Percentiles rank a stretch among this genome's conserved stretches.
Evolutionary conservation across 139 green algal genomes (phyloP).

Genomic region (Auxenochlorella pyrenoidosa): DNA sequence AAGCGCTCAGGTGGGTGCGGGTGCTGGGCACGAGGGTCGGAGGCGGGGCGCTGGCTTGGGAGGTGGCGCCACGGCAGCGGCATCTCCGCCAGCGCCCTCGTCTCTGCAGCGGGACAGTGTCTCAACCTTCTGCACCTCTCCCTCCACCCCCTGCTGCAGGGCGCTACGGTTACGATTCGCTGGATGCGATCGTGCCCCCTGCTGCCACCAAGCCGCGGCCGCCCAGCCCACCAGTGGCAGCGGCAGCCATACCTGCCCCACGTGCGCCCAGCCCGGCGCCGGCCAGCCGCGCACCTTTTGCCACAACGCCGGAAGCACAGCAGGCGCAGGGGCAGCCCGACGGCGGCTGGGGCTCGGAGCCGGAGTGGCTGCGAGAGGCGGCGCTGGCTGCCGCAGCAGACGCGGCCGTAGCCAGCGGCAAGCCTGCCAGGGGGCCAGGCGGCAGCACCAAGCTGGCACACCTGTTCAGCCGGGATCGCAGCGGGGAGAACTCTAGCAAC

Average conservation of each 20-base stretch:
- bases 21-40: no score
- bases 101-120: neutral
- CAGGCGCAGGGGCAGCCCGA: neutral
- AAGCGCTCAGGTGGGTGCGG: no score
- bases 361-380: neutral
- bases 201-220: no score
- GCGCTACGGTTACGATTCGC: neutral
- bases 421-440: no score
- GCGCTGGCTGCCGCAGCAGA: neutral
- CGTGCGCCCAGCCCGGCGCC: neutral
- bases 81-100: neutral
- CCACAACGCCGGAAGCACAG: no score
- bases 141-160: neutral
- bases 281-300: neutral
- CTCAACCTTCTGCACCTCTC: neutral
- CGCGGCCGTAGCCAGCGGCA: no score
- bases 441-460: no score
- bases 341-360: constrained; percentile 2
- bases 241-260: neutral
- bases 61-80: neutral
- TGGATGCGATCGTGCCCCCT: no score
- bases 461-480: no score
- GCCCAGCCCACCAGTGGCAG: no score
- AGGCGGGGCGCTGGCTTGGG: no score
- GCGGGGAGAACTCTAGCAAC: no score